phyloP scores from a whole-genome alignment of 139 green algal species.

The Eudorina sp. region DNA sequence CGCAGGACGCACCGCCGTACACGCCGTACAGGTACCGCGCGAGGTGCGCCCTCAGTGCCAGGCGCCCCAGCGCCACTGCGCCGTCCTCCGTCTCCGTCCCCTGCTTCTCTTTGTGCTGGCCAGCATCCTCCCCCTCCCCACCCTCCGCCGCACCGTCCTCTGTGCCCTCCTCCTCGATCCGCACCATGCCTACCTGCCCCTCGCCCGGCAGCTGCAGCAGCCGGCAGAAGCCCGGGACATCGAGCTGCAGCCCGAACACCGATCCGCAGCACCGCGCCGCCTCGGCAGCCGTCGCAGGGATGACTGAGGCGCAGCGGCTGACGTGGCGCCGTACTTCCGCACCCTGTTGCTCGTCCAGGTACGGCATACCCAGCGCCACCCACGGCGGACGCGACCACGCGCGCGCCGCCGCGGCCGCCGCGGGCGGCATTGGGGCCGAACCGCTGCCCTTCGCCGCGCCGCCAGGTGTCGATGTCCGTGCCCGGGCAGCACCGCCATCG shows the following conservation, averaged over 20 bases:
- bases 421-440: no score
- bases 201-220: neutral
- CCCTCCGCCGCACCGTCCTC: neutral
- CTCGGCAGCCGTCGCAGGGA: conserved; percentile 1
- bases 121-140: no score
- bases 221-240: neutral
- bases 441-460: no score
- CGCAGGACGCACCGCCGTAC: neutral
- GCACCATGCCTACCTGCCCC: no score
- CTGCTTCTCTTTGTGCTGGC: no score
- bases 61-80: neutral
- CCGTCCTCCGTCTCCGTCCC: neutral
- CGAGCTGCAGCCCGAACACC: conserved; percentile 2
- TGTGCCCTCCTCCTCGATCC: no score
- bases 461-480: no score
- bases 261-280: neutral
- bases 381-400: no score
- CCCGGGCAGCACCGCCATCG: no score
- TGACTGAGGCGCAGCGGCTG: neutral
- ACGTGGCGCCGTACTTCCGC: neutral
- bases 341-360: neutral
- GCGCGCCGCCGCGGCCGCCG: no score
- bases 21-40: conserved; percentile 8
- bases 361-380: neutral
- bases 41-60: neutral